These are phyloP conservation scores for Stereum hirsutum DNA, from an alignment of 1,284 basidiomycete genomes.

Conservation along the genomic window DNA sequence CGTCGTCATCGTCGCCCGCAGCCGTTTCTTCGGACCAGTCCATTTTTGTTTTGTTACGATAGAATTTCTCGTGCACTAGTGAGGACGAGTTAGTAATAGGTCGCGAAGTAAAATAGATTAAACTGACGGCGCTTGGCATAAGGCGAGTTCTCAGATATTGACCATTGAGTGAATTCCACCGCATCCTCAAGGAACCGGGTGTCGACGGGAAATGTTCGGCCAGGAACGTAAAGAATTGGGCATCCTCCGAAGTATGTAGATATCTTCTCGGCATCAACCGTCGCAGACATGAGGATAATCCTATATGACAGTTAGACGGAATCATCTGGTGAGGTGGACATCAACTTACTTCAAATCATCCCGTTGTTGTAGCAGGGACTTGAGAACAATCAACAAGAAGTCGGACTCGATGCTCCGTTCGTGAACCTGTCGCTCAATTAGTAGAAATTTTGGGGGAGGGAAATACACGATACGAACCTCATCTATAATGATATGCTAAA, in stretches of 20 bases:
- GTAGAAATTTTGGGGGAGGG: not conserved
- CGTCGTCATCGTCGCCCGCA: constrained; percentile 63
- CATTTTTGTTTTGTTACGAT: constrained; percentile 47
- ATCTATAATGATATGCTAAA: constrained; percentile 79
- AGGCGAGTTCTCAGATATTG: constrained; percentile 75
- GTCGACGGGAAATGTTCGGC: constrained; percentile 95
- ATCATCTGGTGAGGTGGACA: not conserved
- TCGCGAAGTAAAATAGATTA: constrained; percentile 1
- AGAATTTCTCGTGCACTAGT: constrained; percentile 54
- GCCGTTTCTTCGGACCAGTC: constrained; percentile 73
- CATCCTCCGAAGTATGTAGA: constrained; percentile 91
- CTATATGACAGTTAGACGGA: constrained; percentile 27
- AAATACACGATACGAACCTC: constrained; percentile 41
- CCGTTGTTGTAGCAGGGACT: constrained; percentile 75
- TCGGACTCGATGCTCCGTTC: constrained; percentile 97
- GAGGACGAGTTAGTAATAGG: constrained; percentile 1
- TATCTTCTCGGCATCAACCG: constrained; percentile 91
- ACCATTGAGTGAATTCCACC: constrained; percentile 82
- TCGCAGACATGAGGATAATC: constrained; percentile 97
- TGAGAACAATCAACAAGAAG: constrained; percentile 93
- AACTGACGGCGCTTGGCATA: constrained; percentile 70
- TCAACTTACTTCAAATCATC: constrained; percentile 70
- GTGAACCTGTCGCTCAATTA: too few species aligned
- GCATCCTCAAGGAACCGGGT: constrained; percentile 89
- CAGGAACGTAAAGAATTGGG: constrained; percentile 84